Evolutionary conservation across 306 rosid genomes (phyloP), one percentile per base, ranked within the genome.

Genomic region (Cucumis melo): DNA sequence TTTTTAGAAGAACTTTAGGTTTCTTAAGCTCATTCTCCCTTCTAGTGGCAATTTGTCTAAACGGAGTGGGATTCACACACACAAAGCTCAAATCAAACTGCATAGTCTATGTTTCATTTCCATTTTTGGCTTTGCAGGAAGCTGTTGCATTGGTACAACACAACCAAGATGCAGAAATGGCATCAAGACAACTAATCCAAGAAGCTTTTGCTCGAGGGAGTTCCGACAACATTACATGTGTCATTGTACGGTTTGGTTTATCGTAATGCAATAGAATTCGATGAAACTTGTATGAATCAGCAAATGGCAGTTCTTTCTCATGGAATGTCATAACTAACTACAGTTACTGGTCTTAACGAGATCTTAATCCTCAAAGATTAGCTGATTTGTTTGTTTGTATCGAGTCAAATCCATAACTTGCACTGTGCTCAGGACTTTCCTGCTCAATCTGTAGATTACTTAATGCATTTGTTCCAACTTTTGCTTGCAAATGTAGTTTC

Each of bases 201-300:
- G 94, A 90, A 82, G 98, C 98, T 75, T 92, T 81, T 80, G 78
- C 84, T 1, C 84, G 88, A 41, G 98, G 98, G 74, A 92, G 98
- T 84, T 78, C 98, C 19, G 98, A 92, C 83, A 92, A 92, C 82
- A 92, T 92, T 70, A 92, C 98, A 24, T 89, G 96, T 63, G 89
- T 92, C 2, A 93, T 92, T 57, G 98, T 90, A 77, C 91, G 93
- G 62, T 92, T 92, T 78, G 96, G 82, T 81, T 34, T 81, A 56
- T 78, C 93, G 15, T 91, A 89, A 88, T 7, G 10, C 17, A 29
- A 73, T n/a, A 29, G 6, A 10, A 46, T 50, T 42, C 24, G 11
- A 50, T 14, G 6, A 21, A 21, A 42, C 48, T 64, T 50, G 42
- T 72, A 70, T 16, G 14, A 44, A 50, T 5, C 7, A 71, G 59